A percentile compares a stretch with the other conserved stretches of the same genome.
Evolutionary conservation across 2,329 filamentous ascomycete genomes (phyloP).

Genomic region (Fusarium neocosmosporiellum): DNA sequence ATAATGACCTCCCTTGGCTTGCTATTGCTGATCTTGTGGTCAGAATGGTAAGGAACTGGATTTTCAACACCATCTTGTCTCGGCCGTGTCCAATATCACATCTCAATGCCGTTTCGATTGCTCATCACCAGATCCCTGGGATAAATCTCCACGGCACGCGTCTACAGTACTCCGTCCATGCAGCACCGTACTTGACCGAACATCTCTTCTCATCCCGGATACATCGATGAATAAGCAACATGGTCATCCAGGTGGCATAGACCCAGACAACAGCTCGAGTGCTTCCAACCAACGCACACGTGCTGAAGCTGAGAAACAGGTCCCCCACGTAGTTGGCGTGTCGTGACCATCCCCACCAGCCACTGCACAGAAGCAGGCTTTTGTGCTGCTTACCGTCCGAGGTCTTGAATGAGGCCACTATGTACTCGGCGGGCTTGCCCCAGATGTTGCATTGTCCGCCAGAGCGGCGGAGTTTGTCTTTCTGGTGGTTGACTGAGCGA

Average conservation of each 20-base stretch:
- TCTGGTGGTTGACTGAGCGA: slow-evolving; percentile 58
- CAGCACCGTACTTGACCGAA: slow-evolving; percentile 56
- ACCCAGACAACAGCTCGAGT: slow-evolving; percentile 55
- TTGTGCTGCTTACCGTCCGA: slow-evolving; percentile 54
- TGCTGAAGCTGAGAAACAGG: slow-evolving; percentile 48
- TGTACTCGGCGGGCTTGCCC: slow-evolving; percentile 53
- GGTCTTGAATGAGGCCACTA: slow-evolving; percentile 54
- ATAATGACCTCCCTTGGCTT: background rate
- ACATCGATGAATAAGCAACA: slow-evolving; percentile 57
- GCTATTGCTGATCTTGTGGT: background rate
- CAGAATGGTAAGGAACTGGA: background rate
- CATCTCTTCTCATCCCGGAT: slow-evolving; percentile 58
- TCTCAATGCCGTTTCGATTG: background rate
- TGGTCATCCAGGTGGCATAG: slow-evolving; percentile 58
- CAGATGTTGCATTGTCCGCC: slow-evolving; percentile 55
- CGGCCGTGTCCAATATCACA: background rate
- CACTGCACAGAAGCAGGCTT: slow-evolving; percentile 43
- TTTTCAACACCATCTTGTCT: background rate
- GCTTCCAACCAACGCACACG: slow-evolving; percentile 55
- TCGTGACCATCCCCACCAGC: slow-evolving; percentile 47
- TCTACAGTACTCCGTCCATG: slow-evolving; percentile 57
- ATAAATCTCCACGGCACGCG: slow-evolving; percentile 56
- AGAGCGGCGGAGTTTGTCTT: slow-evolving; percentile 53
- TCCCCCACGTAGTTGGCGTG: slow-evolving; percentile 47
- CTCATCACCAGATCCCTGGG: slow-evolving; percentile 45